A percentile compares a stretch with the other conserved stretches of the same genome.
Evolutionary conservation across 768 basidiomycete genomes (phyloP).

Genomic region (Phlebiopsis gigantea): DNA sequence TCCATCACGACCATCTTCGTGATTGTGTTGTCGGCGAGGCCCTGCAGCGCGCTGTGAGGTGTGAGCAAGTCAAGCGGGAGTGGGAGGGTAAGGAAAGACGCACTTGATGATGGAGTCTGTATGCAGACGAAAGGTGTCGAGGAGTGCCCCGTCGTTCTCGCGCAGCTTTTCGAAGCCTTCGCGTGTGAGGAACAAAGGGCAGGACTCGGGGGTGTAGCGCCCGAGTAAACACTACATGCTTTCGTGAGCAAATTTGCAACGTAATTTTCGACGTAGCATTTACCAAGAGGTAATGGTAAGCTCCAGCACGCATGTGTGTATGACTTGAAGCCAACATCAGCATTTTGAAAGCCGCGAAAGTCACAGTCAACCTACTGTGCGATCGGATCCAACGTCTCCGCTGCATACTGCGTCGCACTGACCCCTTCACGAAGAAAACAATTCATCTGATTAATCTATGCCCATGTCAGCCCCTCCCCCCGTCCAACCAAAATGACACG

Average conservation of each 20-base stretch:
- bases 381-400: conserved; percentile 26
- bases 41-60: conserved; percentile 36
- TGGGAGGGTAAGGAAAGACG: conserved; percentile 14
- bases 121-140: conserved; percentile 61
- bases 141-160: conserved; percentile 33
- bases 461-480: conserved; percentile 29
- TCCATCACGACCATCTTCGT: conserved; percentile 71
- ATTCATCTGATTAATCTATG: conserved; percentile 29
- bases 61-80: background rate
- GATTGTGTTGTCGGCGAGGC: conserved; percentile 40
- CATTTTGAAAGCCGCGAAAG: background rate
- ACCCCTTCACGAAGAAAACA: conserved; percentile 29
- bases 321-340: background rate
- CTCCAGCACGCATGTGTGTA: conserved; percentile 15
- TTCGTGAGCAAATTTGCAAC: background rate
- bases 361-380: conserved; percentile 20
- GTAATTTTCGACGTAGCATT: background rate
- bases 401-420: conserved; percentile 24
- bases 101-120: conserved; percentile 69
- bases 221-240: conserved; percentile 38
- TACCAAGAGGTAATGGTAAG: conserved; percentile 17
- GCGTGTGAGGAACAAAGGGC: conserved; percentile 60
- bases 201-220: conserved; percentile 51
- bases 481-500: conserved; percentile 11
- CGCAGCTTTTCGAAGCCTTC: conserved; percentile 54